Evolutionary conservation across 2,329 filamentous ascomycete species (phyloP), one percentile per base, ranked within the genome.

Genomic region (Nectriaceae sp.): DNA sequence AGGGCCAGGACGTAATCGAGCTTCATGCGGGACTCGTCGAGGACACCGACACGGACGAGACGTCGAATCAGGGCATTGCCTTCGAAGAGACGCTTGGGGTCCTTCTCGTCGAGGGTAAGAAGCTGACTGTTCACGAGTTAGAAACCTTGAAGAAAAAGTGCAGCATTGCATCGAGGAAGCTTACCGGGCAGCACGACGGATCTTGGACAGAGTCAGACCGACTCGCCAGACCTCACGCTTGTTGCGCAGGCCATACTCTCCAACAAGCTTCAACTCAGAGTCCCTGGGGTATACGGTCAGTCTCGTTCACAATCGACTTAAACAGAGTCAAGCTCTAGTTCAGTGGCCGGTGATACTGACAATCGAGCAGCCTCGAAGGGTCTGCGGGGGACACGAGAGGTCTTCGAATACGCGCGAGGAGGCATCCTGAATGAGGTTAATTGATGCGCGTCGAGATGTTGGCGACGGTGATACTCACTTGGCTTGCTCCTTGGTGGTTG

Each of bases 181-280:
- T 52, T 89, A 97, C 93, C 94, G 94, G 76, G 94, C 94, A 88
- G 94, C 94, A 96, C 94, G 94, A 92, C 94, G 94, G 72, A 99
- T 99, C 88, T 97, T 97, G 83, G 94, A 97, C 74, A 99, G 88
- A 72, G 93, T 97, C 78, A 99, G 88, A 85, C 90, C 88, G 80
- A 99, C 94, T 80, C 94, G 91, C 94, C 94, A 99, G 75, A 99
- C 94, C 85, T 99, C 94, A 84, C 94, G 93, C 91, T 99, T 99
- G 86, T 99, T 99, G 81, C 92, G 90, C 71, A 99, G 90, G 81
- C 94, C 94, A 85, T 95, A 99, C 84, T 99, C 94, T 80, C 94
- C 94, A 72, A 99, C 93, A 79, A 94, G 88, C 89, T 99, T 99
- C 79, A 99, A 82, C 84, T 99, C 94, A 73, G 92, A 90, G 84